phyloP scores from a whole-genome alignment of 352 stramenopile species.

The Phytophthora hybrid region DNA sequence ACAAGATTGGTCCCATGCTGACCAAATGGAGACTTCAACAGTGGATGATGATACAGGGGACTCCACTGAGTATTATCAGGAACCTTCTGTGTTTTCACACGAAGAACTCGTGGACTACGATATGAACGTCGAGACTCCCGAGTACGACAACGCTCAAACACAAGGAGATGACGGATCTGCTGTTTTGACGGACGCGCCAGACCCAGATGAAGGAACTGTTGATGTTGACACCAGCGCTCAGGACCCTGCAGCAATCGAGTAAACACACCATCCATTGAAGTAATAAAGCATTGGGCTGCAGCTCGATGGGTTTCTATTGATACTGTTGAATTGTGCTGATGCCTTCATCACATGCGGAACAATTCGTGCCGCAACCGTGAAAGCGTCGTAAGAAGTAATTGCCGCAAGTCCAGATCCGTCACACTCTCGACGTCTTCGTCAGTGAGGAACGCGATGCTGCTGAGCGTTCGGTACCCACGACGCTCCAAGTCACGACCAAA shows the following conservation, averaged over 20 bases:
- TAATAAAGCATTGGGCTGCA: not conserved
- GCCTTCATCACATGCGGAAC: constrained; percentile 77
- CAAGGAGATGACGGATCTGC: not conserved
- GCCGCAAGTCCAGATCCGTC: constrained; percentile 41
- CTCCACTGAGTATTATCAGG: constrained; percentile 11
- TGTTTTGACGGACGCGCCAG: not conserved
- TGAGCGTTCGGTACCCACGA: constrained; percentile 74
- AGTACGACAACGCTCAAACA: not conserved
- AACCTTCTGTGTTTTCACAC: not conserved
- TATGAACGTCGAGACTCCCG: not conserved
- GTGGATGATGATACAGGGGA: constrained; percentile 8
- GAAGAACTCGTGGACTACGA: constrained; percentile 15
- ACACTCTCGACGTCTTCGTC: constrained; percentile 67
- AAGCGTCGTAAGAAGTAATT: constrained; percentile 72
- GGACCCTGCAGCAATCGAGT: not conserved
- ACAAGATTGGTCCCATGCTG: constrained; percentile 12
- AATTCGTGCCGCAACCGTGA: constrained; percentile 78
- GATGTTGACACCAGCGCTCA: not conserved
- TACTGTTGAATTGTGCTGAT: constrained; percentile 7
- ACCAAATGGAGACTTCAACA: not conserved
- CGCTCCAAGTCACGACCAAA: constrained; percentile 71
- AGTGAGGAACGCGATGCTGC: constrained; percentile 85
- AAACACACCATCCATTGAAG: not conserved
- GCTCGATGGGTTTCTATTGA: constrained; percentile 23
- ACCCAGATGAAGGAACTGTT: not conserved